Base-by-base conservation (phyloP, 345 rosid genomes). In the Citrus unshiu region DNA sequence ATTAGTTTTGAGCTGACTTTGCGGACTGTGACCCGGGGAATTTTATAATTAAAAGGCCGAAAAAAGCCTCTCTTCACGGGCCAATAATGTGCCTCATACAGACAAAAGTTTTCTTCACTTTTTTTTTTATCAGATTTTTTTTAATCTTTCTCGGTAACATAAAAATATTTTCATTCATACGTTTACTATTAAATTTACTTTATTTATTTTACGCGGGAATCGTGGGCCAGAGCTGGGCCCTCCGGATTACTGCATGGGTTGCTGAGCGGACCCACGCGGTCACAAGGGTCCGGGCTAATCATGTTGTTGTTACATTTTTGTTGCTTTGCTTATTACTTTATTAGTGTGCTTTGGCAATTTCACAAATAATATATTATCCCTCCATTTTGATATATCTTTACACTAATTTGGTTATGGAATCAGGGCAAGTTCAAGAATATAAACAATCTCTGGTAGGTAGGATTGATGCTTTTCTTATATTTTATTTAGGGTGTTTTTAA, bases 131-230 rank as follows among this genome's bases (percentile, higher is more conserved):
- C 4, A n/a, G 61, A 74, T 62, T 62, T 63, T 49, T 46, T 40
- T 29, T 8, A 46, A 25, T 29, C 40, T 27, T 1, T 21, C 58
- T 61, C 43, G 43, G 29, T 21, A 24, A 40, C 24, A 57, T 13
- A 24, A 24, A 9, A 9, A 54, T 2, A 27, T 49, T 6, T 13
- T 24, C 8, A 6, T 35, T 24, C 8, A 6, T 21, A 0, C 10
- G 8, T 71, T 22, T 21, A 66, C 30, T 43, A 46, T 7, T 24
- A 1, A 19, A 35, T 16, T 24, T 2, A 18, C 78, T 72, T 72
- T 75, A 57, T 56, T 79, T 71, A 3, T 12, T 46, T 46, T 13
- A 77, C 68, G 85, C 86, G 82, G 84, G 72, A 80, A 72, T 9
- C 9, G 82, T 69, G 86, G 69, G 81, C 72, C 43, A 8, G 39